Evolutionary conservation across 176 grass and related monocot species (phyloP).

Genomic region (Tuctoria greenei): DNA sequence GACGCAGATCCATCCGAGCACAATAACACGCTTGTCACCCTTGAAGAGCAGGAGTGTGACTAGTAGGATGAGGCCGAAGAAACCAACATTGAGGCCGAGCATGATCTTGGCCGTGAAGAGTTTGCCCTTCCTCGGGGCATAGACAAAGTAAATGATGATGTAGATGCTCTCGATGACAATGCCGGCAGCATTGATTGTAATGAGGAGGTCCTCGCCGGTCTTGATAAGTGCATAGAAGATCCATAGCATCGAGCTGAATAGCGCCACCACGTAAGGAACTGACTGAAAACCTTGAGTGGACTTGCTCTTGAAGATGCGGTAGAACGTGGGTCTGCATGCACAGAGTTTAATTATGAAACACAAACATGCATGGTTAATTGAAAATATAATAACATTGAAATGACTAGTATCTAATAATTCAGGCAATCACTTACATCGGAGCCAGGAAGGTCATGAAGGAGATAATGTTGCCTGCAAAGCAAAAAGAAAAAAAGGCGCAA

Average conservation of each 20-base stretch:
- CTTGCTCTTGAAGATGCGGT: slow-evolving; percentile 62
- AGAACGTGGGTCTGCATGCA: slow-evolving; percentile 73
- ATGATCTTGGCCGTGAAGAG: slow-evolving; percentile 67
- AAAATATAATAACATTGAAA: neutral
- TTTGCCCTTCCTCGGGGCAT: slow-evolving; percentile 55
- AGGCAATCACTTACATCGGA: slow-evolving; percentile 56
- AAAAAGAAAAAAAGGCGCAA: slow-evolving; percentile 15
- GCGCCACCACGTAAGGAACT: slow-evolving; percentile 70
- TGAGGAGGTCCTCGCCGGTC: slow-evolving; percentile 54
- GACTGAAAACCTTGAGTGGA: slow-evolving; percentile 76
- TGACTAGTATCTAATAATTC: neutral
- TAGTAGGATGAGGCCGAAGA: slow-evolving; percentile 61
- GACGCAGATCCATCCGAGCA: slow-evolving; percentile 79
- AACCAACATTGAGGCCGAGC: slow-evolving; percentile 49
- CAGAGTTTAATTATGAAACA: no score
- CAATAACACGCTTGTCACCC: slow-evolving; percentile 30
- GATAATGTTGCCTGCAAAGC: slow-evolving; percentile 71
- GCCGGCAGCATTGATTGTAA: slow-evolving; percentile 72
- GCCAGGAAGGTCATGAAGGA: slow-evolving; percentile 77
- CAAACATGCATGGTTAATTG: neutral
- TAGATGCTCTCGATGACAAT: slow-evolving; percentile 74
- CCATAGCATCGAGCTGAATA: slow-evolving; percentile 79
- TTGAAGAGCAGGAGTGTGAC: slow-evolving; percentile 44
- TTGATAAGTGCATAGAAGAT: slow-evolving; percentile 82
- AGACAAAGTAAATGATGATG: slow-evolving; percentile 64